Evolutionary conservation across 345 rosid species (phyloP), one percentile per base, ranked within the genome.

Genomic region (Acer saccharum): DNA sequence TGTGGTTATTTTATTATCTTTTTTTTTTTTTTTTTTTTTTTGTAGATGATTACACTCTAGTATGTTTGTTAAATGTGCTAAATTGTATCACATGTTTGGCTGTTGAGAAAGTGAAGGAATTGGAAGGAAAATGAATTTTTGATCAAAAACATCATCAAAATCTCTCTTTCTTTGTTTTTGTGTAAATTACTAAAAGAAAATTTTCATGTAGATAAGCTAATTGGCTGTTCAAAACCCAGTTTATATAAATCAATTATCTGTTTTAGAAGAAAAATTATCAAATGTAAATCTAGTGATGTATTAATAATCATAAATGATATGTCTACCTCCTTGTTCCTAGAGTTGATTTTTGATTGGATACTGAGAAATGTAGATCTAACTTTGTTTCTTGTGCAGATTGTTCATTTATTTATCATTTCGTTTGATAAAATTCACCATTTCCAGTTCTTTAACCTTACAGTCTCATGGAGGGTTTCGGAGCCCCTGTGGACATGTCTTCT

Each of bases 401-500:
- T 12, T 29, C 44, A 0, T 2, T 2, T 4, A 35, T 68, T 25
- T 16, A 27, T 16, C 13, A 20, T 65, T 60, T 73, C 13, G 2
- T 50, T 48, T 67, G 2, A 55, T 44, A 50, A 27, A 46, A 58
- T 60, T 58, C n/a, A 44, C 68, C 29, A 7, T 17, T 44, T 67
- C 43, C 39, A 39, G 61, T 70, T 46, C 6, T 7, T 58, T 70
- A 20, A 58, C 8, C 4, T 58, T n/a, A 58, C 25, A 20, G 9
- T 58, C 25, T 58, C 25, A 10, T 70, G 17, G n/a, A 70, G 75
- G 75, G 75, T 77, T 39, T 63, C 11, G 12, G 68, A 16, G 61
- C 66, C 72, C 29, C 18, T 2, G 6, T 10, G 41, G 25, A 76
- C 64, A 84, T 82, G 87, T 70, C 85, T 62, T 14, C 79, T 81